Evolutionary conservation across 2,329 filamentous ascomycete species (phyloP).

Genomic region (Exophiala calicioides): DNA sequence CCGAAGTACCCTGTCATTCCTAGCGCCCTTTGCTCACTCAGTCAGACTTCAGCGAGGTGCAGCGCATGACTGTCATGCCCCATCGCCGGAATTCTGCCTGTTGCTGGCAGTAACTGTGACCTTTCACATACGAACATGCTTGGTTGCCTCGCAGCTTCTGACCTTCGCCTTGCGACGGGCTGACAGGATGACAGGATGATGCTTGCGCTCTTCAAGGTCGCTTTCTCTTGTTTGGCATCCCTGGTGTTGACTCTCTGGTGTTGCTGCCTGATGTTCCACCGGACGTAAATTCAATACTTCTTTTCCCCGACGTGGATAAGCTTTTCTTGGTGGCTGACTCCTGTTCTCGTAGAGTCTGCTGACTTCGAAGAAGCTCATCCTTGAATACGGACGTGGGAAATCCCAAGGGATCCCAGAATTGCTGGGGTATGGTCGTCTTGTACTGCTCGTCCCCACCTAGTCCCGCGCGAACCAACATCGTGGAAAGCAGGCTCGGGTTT

Average conservation of each 20-base stretch:
- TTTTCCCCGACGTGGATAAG: conserved; percentile 28
- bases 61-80: background rate
- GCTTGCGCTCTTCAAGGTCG: conserved; percentile 17
- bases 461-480: conserved; percentile 60
- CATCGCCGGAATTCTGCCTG: background rate
- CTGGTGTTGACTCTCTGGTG: conserved; percentile 25
- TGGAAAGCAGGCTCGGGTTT: conserved; percentile 60
- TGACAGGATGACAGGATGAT: background rate
- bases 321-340: conserved; percentile 26
- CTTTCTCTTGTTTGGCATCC: conserved; percentile 23
- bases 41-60: no score
- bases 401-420: conserved; percentile 42
- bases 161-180: background rate
- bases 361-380: conserved; percentile 46
- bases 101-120: background rate
- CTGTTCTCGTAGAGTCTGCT: conserved; percentile 39
- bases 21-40: no score
- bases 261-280: conserved; percentile 15
- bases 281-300: conserved; percentile 31
- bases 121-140: background rate
- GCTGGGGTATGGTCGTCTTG: conserved; percentile 48
- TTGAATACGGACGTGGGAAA: conserved; percentile 50
- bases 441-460: conserved; percentile 57
- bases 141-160: background rate
- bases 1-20: no score